A percentile compares a stretch with the other conserved stretches of the same genome.
Conservation (phyloP, 2,329 filamentous ascomycete species). For the Elsinoe fawcettii region DNA sequence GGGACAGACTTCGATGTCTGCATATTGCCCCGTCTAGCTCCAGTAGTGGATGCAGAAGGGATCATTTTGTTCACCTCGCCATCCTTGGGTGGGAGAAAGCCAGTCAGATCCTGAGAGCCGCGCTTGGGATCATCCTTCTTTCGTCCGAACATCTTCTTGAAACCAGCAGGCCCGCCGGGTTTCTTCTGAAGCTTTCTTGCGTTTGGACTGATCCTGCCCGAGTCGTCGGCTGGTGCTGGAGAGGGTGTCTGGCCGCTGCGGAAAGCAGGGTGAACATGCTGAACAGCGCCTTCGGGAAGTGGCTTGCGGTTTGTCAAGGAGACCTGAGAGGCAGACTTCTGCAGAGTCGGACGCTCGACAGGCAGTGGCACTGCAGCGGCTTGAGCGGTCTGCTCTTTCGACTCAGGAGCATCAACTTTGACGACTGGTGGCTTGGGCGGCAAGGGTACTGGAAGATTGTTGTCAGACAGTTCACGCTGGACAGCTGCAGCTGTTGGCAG, state of each 20-base stretch:
- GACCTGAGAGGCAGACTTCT: constrained; percentile 19
- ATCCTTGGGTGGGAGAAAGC: constrained; percentile 20
- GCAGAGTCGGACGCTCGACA: background rate
- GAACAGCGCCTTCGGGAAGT: constrained; percentile 20
- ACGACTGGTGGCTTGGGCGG: constrained; percentile 18
- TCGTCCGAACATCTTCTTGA: constrained; percentile 59
- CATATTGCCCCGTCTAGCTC: background rate
- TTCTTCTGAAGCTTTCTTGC: constrained; percentile 34
- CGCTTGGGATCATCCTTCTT: constrained; percentile 47
- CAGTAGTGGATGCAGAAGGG: background rate
- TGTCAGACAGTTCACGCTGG: background rate
- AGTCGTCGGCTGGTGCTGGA: constrained; percentile 24
- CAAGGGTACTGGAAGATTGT: constrained; percentile 14
- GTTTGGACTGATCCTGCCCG: constrained; percentile 25
- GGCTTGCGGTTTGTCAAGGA: constrained; percentile 27
- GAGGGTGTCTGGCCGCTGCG: constrained; percentile 29
- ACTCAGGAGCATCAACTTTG: constrained; percentile 9
- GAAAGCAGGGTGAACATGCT: constrained; percentile 37
- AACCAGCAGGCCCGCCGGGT: constrained; percentile 42
- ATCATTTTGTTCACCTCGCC: background rate
- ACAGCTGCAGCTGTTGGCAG: constrained; percentile 1
- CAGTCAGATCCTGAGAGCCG: constrained; percentile 3
- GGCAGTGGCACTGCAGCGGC: constrained; percentile 6
- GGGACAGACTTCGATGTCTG: background rate
- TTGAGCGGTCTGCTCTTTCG: constrained; percentile 3